Evolutionary conservation across 2,329 filamentous ascomycete genomes (phyloP).

Genomic region (Diaporthe caulivora): DNA sequence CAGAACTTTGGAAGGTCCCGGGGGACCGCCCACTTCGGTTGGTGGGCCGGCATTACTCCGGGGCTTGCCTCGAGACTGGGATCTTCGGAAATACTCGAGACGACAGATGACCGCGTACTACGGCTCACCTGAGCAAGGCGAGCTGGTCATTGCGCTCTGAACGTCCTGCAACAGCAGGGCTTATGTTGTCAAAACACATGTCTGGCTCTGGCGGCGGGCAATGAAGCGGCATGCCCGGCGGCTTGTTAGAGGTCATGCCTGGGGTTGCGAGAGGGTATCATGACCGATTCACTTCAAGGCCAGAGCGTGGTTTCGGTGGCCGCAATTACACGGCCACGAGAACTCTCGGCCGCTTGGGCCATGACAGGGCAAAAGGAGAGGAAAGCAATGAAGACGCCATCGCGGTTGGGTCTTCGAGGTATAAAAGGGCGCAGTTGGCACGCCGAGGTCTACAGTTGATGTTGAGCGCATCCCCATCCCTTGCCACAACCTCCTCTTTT

Average conservation of each 20-base stretch:
- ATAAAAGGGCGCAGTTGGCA: neutral
- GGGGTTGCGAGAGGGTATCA: conserved; percentile 20
- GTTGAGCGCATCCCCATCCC: neutral
- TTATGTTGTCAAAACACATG: conserved; percentile 11
- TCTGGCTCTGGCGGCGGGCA: neutral
- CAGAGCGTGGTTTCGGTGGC: neutral
- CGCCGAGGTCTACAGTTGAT: neutral
- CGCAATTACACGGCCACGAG: neutral
- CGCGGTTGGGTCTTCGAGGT: neutral
- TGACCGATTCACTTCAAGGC: conserved; percentile 12
- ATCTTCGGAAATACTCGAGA: neutral
- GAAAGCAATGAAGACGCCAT: neutral
- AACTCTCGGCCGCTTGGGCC: neutral
- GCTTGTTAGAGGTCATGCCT: neutral
- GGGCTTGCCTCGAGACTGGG: neutral
- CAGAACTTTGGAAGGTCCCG: neutral
- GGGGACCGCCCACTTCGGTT: conserved; percentile 8
- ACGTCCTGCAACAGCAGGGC: neutral
- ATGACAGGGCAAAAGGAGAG: neutral
- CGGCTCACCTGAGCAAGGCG: too few relatives aligned
- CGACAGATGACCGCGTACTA: too few relatives aligned
- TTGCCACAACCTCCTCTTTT: neutral
- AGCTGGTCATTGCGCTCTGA: neutral
- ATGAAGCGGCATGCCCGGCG: too few relatives aligned
- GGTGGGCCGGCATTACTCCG: conserved; percentile 1